Base-by-base conservation (phyloP, 2,329 filamentous ascomycete species). In the Epichloe sylvatica region DNA sequence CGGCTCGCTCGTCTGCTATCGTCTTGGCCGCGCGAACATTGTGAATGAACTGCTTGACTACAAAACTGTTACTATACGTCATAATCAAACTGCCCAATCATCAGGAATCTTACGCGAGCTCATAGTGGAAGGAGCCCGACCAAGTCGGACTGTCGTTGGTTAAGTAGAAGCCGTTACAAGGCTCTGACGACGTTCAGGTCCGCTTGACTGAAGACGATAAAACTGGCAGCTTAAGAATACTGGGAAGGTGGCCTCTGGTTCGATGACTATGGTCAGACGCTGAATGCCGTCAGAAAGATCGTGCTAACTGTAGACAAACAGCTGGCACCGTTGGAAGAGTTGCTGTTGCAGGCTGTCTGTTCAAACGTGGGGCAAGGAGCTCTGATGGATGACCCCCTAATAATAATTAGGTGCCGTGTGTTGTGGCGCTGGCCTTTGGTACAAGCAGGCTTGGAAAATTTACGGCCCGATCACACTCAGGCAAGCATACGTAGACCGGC, bases 21-120 rank as follows among this genome's bases (percentile, higher is more conserved):
- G 92, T 98, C 75, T 98, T 98, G 53, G 92, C 89, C 54, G 92
- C 91, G 67, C 92, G 88, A 65, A 98, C 92, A 71, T 96, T 97
- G 66, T 92, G 90, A 70, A 98, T 98, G 72, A 98, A 98, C 73
- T 97, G 92, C 74, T 98, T 98, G 67, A 98, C 92, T 97, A 64
- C 19, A 46, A 4, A 46, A 17, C 7, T 37, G 44, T 46, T 46
- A 46, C 15, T 46, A 46, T 25, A 15, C 52, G 56, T 50, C n/a
- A 23, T 8, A n/a, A 49, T 43, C 23, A 36, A 46, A 41, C 52
- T 52, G 53, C 43, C 7, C 45, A 38, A 17, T 39, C 35, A 40
- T 23, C 37, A 53, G 30, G 25, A 44, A 52, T 49, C 63, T 45
- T 63, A 69, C 67, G 59, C 47, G 67, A 69, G 62, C 67, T 69